A percentile compares a stretch with the other conserved stretches of the same genome.
phyloP scores from a whole-genome alignment of 1,284 basidiomycete species.

The Bjerkandera adusta region DNA sequence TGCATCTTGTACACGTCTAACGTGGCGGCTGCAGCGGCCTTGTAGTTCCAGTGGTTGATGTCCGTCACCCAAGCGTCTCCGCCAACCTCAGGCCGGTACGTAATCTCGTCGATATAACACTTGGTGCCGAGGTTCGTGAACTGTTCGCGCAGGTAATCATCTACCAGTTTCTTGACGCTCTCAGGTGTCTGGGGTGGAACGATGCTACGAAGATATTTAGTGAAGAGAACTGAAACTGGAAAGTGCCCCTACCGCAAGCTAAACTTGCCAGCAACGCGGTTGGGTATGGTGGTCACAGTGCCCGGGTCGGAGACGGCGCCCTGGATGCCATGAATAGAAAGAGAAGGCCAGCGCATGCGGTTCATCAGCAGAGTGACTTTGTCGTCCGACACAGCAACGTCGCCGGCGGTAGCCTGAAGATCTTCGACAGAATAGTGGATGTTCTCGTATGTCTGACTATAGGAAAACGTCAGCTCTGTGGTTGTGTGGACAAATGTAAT shows the following conservation, averaged over 20 bases:
- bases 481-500: neutral
- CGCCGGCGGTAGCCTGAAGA: slow-evolving; percentile 83
- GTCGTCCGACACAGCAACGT: slow-evolving; percentile 77
- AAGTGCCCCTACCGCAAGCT: slow-evolving; percentile 71
- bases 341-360: slow-evolving; percentile 83
- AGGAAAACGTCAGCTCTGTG: too few relatives aligned
- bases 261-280: slow-evolving; percentile 90
- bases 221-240: neutral
- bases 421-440: slow-evolving; percentile 79
- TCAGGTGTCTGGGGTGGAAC: slow-evolving; percentile 90
- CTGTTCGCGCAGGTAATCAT: slow-evolving; percentile 70
- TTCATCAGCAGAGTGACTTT: slow-evolving; percentile 89
- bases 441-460: slow-evolving; percentile 63
- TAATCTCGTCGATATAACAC: slow-evolving; percentile 70
- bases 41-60: slow-evolving; percentile 91
- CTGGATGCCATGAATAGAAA: slow-evolving; percentile 96
- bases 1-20: slow-evolving; percentile 38
- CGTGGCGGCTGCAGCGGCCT: slow-evolving; percentile 86
- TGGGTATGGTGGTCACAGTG: slow-evolving; percentile 94
- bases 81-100: slow-evolving; percentile 74
- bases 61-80: slow-evolving; percentile 92
- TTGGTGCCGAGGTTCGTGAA: slow-evolving; percentile 85
- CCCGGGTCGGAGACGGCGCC: slow-evolving; percentile 92
- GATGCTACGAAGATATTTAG: slow-evolving; percentile 47
- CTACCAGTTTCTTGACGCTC: slow-evolving; percentile 69